phyloP scores from a whole-genome alignment of 441 rosid genomes.

The Mallotus repandus region DNA sequence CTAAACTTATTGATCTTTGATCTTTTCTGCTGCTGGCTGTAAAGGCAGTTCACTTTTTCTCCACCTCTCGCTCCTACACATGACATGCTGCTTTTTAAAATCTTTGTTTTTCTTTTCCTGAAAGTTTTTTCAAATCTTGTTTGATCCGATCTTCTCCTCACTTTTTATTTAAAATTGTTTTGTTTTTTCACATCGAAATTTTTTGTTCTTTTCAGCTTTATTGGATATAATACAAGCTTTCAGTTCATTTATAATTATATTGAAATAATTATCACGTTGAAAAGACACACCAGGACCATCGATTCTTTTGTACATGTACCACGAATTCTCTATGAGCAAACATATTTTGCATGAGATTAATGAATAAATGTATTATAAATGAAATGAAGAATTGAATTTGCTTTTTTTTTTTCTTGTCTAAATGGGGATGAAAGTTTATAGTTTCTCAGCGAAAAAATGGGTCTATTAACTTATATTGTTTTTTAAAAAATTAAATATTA shows the following conservation, averaged over 20 bases:
- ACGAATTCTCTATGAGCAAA: too few species aligned
- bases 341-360: too few species aligned
- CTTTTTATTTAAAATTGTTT: neutral
- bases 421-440: too few species aligned
- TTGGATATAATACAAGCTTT: neutral
- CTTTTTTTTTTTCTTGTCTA: too few species aligned
- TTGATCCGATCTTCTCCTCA: neutral
- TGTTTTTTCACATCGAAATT: neutral
- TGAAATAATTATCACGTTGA: neutral
- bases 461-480: too few species aligned
- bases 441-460: too few species aligned
- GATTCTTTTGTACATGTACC: neutral
- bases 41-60: constrained; percentile 32
- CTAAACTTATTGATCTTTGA: constrained; percentile 18
- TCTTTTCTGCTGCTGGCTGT: constrained; percentile 26
- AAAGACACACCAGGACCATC: neutral
- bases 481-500: too few species aligned
- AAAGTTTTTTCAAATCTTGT: constrained; percentile 19
- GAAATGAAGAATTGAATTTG: too few species aligned
- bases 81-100: neutral
- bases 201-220: constrained; percentile 9
- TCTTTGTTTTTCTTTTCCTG: too few species aligned
- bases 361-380: too few species aligned
- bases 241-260: neutral
- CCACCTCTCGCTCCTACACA: constrained; percentile 9